Evolutionary conservation across 1,284 basidiomycete genomes (phyloP).

Genomic region (Trametes hirsuta): DNA sequence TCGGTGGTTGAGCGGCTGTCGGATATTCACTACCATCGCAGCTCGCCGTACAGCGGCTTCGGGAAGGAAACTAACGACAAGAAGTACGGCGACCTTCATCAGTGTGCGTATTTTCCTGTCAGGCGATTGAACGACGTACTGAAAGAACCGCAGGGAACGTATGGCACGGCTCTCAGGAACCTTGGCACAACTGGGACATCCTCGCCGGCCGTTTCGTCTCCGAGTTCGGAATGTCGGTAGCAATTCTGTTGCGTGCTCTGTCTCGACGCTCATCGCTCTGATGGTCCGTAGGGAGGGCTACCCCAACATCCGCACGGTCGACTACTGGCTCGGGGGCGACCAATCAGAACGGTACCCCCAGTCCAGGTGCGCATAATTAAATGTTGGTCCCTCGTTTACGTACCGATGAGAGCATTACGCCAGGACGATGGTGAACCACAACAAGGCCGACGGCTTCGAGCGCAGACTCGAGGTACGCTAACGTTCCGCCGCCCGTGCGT

Average conservation of each 20-base stretch:
- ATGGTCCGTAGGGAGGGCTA: constrained; percentile 67
- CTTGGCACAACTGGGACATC: constrained; percentile 90
- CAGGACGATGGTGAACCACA: constrained; percentile 79
- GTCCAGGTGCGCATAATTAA: constrained; percentile 58
- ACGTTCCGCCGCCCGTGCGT: constrained; percentile 17
- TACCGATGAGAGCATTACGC: constrained; percentile 5
- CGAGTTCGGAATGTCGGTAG: constrained; percentile 81
- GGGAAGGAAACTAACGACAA: constrained; percentile 75
- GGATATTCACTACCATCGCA: constrained; percentile 80
- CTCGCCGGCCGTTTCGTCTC: constrained; percentile 87
- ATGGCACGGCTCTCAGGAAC: constrained; percentile 88
- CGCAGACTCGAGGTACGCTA: constrained; percentile 73
- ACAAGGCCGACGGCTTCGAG: constrained; percentile 89
- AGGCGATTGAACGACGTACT: neutral
- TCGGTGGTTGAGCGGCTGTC: constrained; percentile 66
- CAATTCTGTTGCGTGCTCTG: neutral
- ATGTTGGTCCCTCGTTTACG: constrained; percentile 10
- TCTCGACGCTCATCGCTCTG: constrained; percentile 5
- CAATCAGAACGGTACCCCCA: constrained; percentile 79
- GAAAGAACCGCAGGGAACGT: constrained; percentile 68
- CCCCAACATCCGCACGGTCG: constrained; percentile 83
- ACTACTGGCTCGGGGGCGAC: constrained; percentile 80
- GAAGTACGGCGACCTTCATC: constrained; percentile 84
- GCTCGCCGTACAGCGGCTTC: constrained; percentile 84
- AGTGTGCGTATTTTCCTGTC: constrained; percentile 60